Evolutionary conservation across 768 basidiomycete species (phyloP), one percentile per base, ranked within the genome.

Genomic region (Tricholoma matsutake): DNA sequence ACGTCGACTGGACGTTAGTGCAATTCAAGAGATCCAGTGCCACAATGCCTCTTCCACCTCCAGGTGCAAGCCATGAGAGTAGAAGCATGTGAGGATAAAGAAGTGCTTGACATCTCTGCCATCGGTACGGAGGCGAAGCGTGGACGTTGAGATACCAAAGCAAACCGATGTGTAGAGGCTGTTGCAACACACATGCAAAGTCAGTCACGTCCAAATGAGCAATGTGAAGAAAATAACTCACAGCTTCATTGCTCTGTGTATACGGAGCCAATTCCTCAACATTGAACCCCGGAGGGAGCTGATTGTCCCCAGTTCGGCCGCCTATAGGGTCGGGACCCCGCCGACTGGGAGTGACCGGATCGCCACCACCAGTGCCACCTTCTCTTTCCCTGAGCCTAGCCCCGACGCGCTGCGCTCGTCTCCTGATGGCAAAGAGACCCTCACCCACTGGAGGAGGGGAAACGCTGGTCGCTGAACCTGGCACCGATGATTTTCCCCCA

Each of bases 81-180:
- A 95, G 76, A 2, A 97, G 80, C 76, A 91, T 87, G 63, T 91
- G 85, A n/a, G 86, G 92, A 68, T 91, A 96, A 1, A 91, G 79
- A 51, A 92, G 79, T 0, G 88, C 93, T 69, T 91, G 91, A 68
- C 86, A 94, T 63, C 92, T 82, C 75, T 87, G 85, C 91, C 90
- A 93, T 61, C 81, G 76, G 72, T 87, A 94, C 0, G 91, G 90
- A 20, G 88, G 85, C 4, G 83, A 70, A 0, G 89, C 88, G 68
- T 97, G 95, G 0, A 96, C 95, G 59, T 97, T 96, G 57, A 97
- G 84, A 69, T 94, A 97, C 89, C 92, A 96, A 0, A 97, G 75
- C 13, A 87, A 77, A 13, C 95, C 95, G 41, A 92, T 89, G 60
- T 92, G 88, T 11, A 92, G 77, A 4, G 94, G 94, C 95, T 96